phyloP scores from a whole-genome alignment of 2,329 filamentous ascomycete species.

The Hymenoscyphus fructigenus region DNA sequence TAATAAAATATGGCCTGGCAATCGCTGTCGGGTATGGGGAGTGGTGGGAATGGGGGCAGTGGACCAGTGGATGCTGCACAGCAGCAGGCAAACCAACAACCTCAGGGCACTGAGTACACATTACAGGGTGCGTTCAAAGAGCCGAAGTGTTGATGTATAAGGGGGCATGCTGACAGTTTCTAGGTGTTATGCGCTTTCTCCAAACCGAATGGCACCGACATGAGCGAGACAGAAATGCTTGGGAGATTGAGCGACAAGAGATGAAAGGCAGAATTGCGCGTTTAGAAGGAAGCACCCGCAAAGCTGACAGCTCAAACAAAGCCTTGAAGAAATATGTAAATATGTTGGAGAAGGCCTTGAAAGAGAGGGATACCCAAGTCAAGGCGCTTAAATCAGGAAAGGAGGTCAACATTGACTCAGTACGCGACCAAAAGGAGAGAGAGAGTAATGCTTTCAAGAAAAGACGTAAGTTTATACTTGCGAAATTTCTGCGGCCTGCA shows the following conservation, averaged over 20 bases:
- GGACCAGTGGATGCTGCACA: constrained; percentile 25
- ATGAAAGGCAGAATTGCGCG: constrained; percentile 98
- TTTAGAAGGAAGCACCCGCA: constrained; percentile 84
- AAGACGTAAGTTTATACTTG: constrained; percentile 45
- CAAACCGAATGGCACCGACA: constrained; percentile 99
- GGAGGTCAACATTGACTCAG: constrained; percentile 40
- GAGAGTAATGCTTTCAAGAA: constrained; percentile 54
- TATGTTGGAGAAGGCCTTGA: constrained; percentile 85
- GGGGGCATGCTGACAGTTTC: constrained; percentile 61
- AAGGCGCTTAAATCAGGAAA: constrained; percentile 49
- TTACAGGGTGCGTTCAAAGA: constrained; percentile 56
- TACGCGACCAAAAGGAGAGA: constrained; percentile 45
- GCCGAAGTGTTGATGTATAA: neutral
- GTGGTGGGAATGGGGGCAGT: constrained; percentile 33
- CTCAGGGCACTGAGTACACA: constrained; percentile 68
- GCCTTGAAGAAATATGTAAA: constrained; percentile 86
- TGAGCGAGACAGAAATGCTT: constrained; percentile 94
- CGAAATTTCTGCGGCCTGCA: neutral
- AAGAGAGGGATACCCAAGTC: constrained; percentile 75
- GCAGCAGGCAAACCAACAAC: constrained; percentile 45
- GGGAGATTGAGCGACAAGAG: constrained; percentile 98
- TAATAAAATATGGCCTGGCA: constrained; percentile 63
- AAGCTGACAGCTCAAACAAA: constrained; percentile 84
- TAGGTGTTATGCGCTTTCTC: constrained; percentile 97
- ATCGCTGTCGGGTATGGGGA: constrained; percentile 58